A percentile compares a stretch with the other conserved stretches of the same genome.
These are phyloP conservation scores for Coniella lustricola DNA, from an alignment of 2,329 filamentous ascomycete species.

Conservation along the genomic window DNA sequence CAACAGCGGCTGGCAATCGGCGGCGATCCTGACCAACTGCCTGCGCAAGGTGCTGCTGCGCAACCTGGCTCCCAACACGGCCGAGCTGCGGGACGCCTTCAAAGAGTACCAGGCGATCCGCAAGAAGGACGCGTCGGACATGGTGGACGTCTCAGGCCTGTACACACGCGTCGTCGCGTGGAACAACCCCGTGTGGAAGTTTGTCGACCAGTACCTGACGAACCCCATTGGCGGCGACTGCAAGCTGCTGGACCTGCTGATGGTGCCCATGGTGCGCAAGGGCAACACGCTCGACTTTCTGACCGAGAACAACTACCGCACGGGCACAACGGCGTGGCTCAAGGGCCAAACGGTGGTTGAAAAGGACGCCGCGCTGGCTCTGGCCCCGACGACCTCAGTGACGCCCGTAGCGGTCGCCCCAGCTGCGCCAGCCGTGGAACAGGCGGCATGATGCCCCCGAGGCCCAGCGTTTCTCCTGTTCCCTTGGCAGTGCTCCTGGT, in stretches of 20 bases:
- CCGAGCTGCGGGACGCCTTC: slow-evolving; percentile 15
- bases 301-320: slow-evolving; percentile 10
- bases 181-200: slow-evolving; percentile 14
- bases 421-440: neutral
- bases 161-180: slow-evolving; percentile 17
- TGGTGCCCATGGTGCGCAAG: slow-evolving; percentile 11
- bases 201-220: slow-evolving; percentile 16
- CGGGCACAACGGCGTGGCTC: slow-evolving; percentile 9
- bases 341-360: slow-evolving; percentile 4
- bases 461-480: too few species aligned
- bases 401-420: too few species aligned
- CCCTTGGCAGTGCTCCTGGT: too few species aligned
- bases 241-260: slow-evolving; percentile 9
- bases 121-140: slow-evolving; percentile 13
- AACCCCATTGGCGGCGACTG: slow-evolving; percentile 13
- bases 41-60: slow-evolving; percentile 11
- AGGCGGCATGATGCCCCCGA: too few species aligned
- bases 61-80: slow-evolving; percentile 5
- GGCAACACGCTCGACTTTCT: slow-evolving; percentile 11
- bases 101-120: slow-evolving; percentile 16
- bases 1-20: slow-evolving; percentile 20
- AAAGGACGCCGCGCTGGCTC: slow-evolving; percentile 1
- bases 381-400: neutral
- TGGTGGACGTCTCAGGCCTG: slow-evolving; percentile 7
- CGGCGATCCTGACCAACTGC: slow-evolving; percentile 17